These are phyloP conservation scores for Cladophialophora chaetospira DNA, from an alignment of 2,329 filamentous ascomycete species.

Conservation along the genomic window DNA sequence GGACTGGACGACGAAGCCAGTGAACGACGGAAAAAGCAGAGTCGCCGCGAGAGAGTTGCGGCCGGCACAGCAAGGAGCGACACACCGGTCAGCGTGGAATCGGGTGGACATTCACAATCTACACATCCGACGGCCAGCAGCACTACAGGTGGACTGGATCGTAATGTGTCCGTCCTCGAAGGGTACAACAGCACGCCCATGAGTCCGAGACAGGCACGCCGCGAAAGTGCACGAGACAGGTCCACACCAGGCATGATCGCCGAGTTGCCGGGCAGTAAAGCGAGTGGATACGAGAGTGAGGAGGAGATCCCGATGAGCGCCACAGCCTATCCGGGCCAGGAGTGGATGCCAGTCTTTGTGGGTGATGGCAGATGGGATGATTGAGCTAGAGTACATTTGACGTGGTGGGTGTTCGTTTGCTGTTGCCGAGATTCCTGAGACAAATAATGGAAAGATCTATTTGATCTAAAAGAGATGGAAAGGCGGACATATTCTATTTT, in stretches of 20 bases:
- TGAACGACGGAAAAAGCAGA: background rate
- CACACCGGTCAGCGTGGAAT: slow-evolving; percentile 19
- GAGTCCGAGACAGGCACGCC: background rate
- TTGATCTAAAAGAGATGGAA: too few species aligned
- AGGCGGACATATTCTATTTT: too few species aligned
- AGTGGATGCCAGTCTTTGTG: slow-evolving; percentile 30
- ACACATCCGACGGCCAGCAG: background rate
- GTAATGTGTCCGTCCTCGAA: slow-evolving; percentile 14
- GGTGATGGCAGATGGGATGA: slow-evolving; percentile 20
- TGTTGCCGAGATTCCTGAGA: too few species aligned
- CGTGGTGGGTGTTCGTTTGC: too few species aligned
- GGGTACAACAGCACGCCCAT: background rate
- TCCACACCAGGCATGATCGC: slow-evolving; percentile 34
- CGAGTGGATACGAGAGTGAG: slow-evolving; percentile 41
- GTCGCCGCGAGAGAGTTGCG: slow-evolving; percentile 2
- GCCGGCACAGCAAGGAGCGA: slow-evolving; percentile 4
- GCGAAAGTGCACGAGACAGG: slow-evolving; percentile 33
- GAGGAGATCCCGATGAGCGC: slow-evolving; percentile 52
- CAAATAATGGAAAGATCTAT: too few species aligned
- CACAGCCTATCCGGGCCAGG: slow-evolving; percentile 49
- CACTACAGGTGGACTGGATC: background rate
- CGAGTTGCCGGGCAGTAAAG: slow-evolving; percentile 37
- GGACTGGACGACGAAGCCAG: slow-evolving; percentile 28
- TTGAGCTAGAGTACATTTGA: background rate
- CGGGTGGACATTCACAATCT: background rate